phyloP scores from a whole-genome alignment of 2,329 filamentous ascomycete genomes.

The Exophiala spinifera region DNA sequence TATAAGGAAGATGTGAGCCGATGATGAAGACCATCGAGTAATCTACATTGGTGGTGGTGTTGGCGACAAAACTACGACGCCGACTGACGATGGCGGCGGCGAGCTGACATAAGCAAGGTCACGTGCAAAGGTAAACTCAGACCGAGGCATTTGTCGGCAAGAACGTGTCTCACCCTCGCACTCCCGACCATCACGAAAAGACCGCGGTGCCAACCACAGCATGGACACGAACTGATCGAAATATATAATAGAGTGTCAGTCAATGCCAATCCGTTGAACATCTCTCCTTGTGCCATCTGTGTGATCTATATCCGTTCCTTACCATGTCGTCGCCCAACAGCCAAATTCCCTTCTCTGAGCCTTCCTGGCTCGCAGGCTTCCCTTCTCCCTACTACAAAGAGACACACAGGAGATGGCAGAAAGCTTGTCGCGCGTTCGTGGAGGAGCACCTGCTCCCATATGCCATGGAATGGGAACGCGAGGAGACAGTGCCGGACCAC shows the following conservation, averaged over 20 bases:
- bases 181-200: neutral
- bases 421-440: slow-evolving; percentile 64
- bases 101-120: neutral
- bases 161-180: neutral
- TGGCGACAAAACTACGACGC: no score
- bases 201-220: slow-evolving; percentile 3
- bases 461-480: slow-evolving; percentile 67
- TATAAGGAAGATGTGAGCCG: no score
- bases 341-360: slow-evolving; percentile 68
- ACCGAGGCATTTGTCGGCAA: slow-evolving; percentile 26
- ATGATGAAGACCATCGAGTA: no score
- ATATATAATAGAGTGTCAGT: neutral
- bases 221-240: neutral
- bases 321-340: slow-evolving; percentile 6
- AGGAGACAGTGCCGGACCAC: slow-evolving; percentile 60
- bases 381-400: slow-evolving; percentile 69
- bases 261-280: no score
- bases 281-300: neutral
- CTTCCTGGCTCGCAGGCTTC: slow-evolving; percentile 66
- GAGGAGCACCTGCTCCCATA: slow-evolving; percentile 60
- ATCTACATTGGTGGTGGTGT: no score
- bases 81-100: no score
- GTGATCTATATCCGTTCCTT: neutral
- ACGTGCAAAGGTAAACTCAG: neutral
- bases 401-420: slow-evolving; percentile 65